These are phyloP conservation scores for Cryptococcus sp. DNA, from an alignment of 1,284 basidiomycete species.

Conservation along the genomic window DNA sequence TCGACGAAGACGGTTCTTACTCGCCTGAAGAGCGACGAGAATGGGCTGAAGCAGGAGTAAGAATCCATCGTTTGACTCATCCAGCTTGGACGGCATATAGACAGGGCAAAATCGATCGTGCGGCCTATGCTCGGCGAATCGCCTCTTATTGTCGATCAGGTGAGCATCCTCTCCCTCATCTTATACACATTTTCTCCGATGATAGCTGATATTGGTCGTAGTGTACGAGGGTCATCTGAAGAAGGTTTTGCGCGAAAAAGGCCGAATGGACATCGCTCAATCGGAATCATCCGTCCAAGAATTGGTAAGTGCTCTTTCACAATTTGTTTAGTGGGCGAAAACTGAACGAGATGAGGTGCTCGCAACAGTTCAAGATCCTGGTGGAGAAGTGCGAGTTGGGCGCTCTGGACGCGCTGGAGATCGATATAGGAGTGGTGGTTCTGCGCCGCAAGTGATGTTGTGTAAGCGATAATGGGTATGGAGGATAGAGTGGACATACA, in stretches of 20 bases:
- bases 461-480: neutral
- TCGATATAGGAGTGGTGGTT: conserved; percentile 28
- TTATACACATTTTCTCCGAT: neutral
- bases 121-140: conserved; percentile 24
- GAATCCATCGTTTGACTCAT: conserved; percentile 24
- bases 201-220: conserved; percentile 3
- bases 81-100: conserved; percentile 27
- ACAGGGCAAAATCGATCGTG: conserved; percentile 24
- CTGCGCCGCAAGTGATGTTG: conserved; percentile 13
- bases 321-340: neutral
- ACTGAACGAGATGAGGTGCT: neutral
- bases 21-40: conserved; percentile 17
- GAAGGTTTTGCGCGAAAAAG: conserved; percentile 24
- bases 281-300: conserved; percentile 28
- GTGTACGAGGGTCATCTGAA: conserved; percentile 32
- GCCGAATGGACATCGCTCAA: conserved; percentile 28
- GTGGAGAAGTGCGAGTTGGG: conserved; percentile 31
- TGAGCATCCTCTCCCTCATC: conserved; percentile 10
- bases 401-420: conserved; percentile 22
- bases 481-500: neutral
- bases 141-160: conserved; percentile 21
- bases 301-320: conserved; percentile 14
- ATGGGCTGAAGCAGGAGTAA: conserved; percentile 27
- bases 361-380: conserved; percentile 24
- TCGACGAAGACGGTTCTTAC: conserved; percentile 4